Evolutionary conservation across 202 grass and related monocot species (phyloP), one percentile per base, ranked within the genome.

Genomic region (Cymbopogon flexuosus): DNA sequence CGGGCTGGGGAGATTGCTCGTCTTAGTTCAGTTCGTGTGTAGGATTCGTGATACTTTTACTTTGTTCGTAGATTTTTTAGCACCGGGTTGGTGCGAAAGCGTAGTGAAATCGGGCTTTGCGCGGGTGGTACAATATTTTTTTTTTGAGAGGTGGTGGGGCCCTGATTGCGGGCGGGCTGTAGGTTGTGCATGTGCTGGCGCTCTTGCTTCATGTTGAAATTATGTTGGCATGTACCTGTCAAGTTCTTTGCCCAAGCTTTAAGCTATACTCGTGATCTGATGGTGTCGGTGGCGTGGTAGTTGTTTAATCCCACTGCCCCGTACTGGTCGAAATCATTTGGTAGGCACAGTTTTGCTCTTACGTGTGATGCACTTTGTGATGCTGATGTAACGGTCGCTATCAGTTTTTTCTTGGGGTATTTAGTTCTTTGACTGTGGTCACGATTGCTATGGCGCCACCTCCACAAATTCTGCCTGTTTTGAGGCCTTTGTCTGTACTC

Each of bases 171-270:
- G 27, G 47, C 43, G 63, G 27, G 81, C 45, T 61, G 63, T 60
- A 77, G 81, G 63, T 47, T 84, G 73, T 84, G 67, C 73, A 84
- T 84, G 72, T 77, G 72, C 39, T 45, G 62, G 47, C 23, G 63
- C 8, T 54, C 47, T 70, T 86, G 62, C 77, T 61, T 80, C 51
- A 68, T 60, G 37, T 86, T 68, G 49, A 47, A 29, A 62, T 58
- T 86, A 79, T 79, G 46, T 68, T 84, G 81, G 62, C 72, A 69
- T 24, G 76, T 79, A 79, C 35, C 76, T 84, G 82, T 76, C 82
- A 63, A 57, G 36, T 86, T 86, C 84, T 81, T 81, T 86, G 84
- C 84, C 37, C 24, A 46, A 36, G 69, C 77, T 84, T 84, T 84
- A 84, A 78, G 85, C 74, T 84, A 84, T 34, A 46, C 71, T 62